Conservation (phyloP, 345 rosid species). For the Arabidopsis arenosa region DNA sequence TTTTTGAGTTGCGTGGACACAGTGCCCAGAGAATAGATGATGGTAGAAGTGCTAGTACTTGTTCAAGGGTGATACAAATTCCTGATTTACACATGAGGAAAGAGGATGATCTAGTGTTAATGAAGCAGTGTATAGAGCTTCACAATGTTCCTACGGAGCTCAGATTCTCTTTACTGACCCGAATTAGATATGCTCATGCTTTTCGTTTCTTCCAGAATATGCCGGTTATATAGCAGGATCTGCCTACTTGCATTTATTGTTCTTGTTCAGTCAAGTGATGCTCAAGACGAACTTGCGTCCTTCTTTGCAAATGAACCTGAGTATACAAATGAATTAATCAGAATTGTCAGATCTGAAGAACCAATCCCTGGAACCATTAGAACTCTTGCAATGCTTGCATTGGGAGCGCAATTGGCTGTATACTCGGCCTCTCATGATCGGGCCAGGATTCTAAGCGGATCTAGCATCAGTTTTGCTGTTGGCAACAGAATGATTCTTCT, state of each 20-base stretch:
- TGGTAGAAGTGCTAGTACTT: conserved; percentile 43
- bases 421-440: conserved; percentile 94
- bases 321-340: conserved; percentile 89
- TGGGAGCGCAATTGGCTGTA: conserved; percentile 95
- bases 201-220: conserved; percentile 77
- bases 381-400: conserved; percentile 93
- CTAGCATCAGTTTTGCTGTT: conserved; percentile 90
- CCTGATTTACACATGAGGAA: conserved; percentile 81
- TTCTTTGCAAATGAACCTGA: conserved; percentile 97
- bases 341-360: conserved; percentile 91
- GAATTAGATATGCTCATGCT: conserved; percentile 94
- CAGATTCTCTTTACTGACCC: conserved; percentile 83
- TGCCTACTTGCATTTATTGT: conserved; percentile 94
- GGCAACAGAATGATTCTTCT: conserved; percentile 90
- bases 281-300: conserved; percentile 83
- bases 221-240: conserved; percentile 91
- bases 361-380: conserved; percentile 80
- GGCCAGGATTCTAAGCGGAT: conserved; percentile 89
- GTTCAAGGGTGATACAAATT: conserved; percentile 65
- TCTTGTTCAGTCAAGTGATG: conserved; percentile 94
- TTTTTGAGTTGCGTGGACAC: conserved; percentile 82
- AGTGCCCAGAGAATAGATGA: conserved; percentile 53
- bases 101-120: conserved; percentile 80
- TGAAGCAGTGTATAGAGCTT: conserved; percentile 84
- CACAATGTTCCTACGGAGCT: conserved; percentile 76